Evolutionary conservation across 208 protist genomes (phyloP), one percentile per base, ranked within the genome.

Genomic region (Crithidia acanthocephali): DNA sequence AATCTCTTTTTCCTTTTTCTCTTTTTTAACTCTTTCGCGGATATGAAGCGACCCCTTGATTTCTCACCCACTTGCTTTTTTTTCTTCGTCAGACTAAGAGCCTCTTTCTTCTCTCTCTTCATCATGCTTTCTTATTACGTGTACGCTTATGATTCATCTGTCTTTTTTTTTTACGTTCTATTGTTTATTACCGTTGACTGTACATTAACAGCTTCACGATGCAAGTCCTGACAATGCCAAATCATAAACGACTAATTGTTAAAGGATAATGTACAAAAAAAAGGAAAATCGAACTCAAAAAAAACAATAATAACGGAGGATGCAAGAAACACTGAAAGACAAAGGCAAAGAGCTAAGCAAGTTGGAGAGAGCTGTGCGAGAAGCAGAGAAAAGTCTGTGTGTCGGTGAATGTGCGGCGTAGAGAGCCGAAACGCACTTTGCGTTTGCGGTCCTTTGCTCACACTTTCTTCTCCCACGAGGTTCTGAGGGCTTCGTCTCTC

Each of bases 21-120:
- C n/a, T n/a, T n/a, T n/a, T n/a, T n/a, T n/a, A n/a, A n/a, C n/a
- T n/a, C 20, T 65, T 40, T 32, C 45, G 33, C 60, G 60, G 60
- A 66, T 66, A 66, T 66, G 60, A 66, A 66, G 60, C 60, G 45
- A 53, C 60, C 60, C 7, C 30, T 27, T 66, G 60, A 66, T 56
- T 56, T 55, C 60, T 66, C 60, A 56, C 47, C 60, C 45, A 30
- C 32, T 50, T 63, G 16, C 50, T 50, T 51, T 51, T 35, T 47
- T 35, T 22, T 2, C 2, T 8, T 28, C 30, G 3, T 25, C 33
- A 28, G 20, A 23, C 6, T 16, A 25, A 28, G 33, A 45, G 33
- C 30, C 27, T 23, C 23, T 22, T 22, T 50, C 50, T 63, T 35
- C 20, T 50, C 20, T 50, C 22, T 33, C 22, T 33, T 51, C 35